Evolutionary conservation across 371 early-diverging fungal species (phyloP).

Genomic region (Conidiobolus incongruus): DNA sequence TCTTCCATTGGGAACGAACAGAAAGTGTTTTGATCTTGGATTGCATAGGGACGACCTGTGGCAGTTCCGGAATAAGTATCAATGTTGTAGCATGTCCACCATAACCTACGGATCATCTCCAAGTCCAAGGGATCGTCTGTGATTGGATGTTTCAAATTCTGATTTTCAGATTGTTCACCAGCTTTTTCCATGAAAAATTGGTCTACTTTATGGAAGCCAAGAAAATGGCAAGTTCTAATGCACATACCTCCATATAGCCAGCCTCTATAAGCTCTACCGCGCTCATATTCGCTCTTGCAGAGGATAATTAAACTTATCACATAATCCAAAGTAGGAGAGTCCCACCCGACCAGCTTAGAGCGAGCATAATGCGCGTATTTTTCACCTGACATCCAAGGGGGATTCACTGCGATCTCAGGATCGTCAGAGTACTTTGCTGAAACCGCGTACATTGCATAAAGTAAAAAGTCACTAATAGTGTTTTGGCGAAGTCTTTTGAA

Average conservation of each 20-base stretch:
- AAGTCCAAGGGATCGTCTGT: background rate
- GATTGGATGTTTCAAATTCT: background rate
- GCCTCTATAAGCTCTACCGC: background rate
- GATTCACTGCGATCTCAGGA: constrained; percentile 9
- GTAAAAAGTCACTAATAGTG: constrained; percentile 9
- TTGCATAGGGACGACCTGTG: background rate
- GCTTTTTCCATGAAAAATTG: too few species aligned
- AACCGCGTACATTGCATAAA: constrained; percentile 12
- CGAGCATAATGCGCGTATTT: constrained; percentile 8
- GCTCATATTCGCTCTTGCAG: background rate
- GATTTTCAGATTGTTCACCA: too few species aligned
- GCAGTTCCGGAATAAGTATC: background rate
- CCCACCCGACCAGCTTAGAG: background rate
- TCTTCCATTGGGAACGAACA: background rate
- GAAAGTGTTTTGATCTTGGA: background rate
- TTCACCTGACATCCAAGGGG: constrained; percentile 10
- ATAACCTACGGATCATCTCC: background rate
- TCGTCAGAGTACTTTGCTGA: constrained; percentile 12
- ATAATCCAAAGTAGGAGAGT: background rate
- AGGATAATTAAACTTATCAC: background rate
- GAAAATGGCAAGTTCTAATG: background rate
- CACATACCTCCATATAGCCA: constrained; percentile 1
- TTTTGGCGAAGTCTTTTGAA: constrained; percentile 11
- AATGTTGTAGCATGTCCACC: constrained; percentile 1
- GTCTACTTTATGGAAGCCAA: background rate